A percentile compares a stretch with the other conserved stretches of the same genome.
Conservation (phyloP, 73 alveolate species). For the Tetrahymena borealis region DNA sequence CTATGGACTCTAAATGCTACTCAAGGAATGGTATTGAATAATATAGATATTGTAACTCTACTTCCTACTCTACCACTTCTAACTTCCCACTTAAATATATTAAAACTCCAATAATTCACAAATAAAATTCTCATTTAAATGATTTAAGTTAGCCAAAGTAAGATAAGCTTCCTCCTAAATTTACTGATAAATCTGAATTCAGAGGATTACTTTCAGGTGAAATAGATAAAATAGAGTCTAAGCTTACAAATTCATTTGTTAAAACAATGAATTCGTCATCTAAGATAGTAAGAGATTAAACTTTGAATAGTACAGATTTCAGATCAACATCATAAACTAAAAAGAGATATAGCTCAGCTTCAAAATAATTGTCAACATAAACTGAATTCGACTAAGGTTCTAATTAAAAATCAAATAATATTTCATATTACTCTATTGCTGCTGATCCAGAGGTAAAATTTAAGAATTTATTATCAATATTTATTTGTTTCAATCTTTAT, state of each 20-base stretch:
- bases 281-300: not conserved
- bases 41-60: not conserved
- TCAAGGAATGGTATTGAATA: not conserved
- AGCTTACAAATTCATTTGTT: not conserved
- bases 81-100: not conserved
- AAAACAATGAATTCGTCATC: not conserved
- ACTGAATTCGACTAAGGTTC: not conserved
- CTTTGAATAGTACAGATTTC: not conserved
- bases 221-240: not conserved
- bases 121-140: not conserved
- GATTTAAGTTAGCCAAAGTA: not conserved
- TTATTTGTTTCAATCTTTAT: not conserved
- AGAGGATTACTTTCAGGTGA: not conserved
- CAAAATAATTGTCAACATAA: not conserved
- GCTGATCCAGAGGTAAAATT: not conserved
- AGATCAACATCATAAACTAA: not conserved
- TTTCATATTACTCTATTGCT: not conserved
- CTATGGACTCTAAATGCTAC: not conserved
- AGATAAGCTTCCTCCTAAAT: not conserved
- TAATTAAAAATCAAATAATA: not conserved
- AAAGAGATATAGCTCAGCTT: not conserved
- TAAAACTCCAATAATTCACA: not conserved
- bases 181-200: not conserved
- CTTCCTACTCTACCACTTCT: not conserved
- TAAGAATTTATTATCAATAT: not conserved